Conservation (phyloP, 371 early-diverging fungal species). For the Funneliformis caledonium region DNA sequence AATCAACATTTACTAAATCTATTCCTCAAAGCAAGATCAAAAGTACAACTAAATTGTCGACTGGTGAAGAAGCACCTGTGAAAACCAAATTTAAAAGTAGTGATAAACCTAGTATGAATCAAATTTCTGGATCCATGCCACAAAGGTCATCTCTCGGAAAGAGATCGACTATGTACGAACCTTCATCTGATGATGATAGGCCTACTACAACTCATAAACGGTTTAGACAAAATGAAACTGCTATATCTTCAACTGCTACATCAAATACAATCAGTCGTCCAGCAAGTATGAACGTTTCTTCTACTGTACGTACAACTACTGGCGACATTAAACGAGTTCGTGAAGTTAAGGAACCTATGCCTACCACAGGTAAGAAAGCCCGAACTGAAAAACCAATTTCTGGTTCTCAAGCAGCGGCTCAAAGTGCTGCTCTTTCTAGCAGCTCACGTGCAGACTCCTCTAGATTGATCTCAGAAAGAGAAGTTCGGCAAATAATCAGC, state of each 20-base stretch:
- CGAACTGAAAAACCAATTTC: background rate
- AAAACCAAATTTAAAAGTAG: background rate
- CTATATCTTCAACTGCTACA: background rate
- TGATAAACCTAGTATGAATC: background rate
- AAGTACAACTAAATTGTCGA: background rate
- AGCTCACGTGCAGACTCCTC: background rate
- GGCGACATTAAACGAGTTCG: background rate
- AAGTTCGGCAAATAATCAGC: constrained; percentile 4
- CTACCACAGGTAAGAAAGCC: background rate
- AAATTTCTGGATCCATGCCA: background rate
- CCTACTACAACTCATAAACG: background rate
- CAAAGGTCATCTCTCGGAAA: background rate
- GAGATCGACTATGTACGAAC: background rate
- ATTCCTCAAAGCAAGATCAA: background rate
- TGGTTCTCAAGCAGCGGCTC: background rate
- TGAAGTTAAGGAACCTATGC: background rate
- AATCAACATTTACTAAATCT: background rate
- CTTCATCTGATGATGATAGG: background rate
- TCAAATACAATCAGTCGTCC: background rate
- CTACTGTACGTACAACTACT: constrained; percentile 2
- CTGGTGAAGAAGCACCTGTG: background rate
- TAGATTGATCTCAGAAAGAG: constrained; percentile 1
- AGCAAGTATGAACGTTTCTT: background rate
- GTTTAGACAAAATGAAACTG: background rate
- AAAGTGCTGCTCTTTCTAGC: background rate